Base-by-base conservation (phyloP, 2,329 filamentous ascomycete species). In the Penicillium capsulatum region DNA sequence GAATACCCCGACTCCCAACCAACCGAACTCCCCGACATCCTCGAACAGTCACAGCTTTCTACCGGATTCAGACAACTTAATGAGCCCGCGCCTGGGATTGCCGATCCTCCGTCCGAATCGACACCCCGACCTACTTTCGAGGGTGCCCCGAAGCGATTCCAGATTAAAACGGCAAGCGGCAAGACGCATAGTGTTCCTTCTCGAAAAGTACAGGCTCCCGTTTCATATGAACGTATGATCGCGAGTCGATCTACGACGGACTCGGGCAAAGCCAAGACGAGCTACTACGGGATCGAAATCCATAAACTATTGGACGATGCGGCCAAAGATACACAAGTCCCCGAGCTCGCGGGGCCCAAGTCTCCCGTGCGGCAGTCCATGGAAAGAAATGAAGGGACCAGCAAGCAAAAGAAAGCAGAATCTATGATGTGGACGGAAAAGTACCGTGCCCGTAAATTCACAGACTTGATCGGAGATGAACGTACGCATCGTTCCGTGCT, bases 401-500 rank as follows among this genome's bases (percentile, higher is more conserved):
- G 34, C 28, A 51, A 38, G 30, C 48, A 51, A 31, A 59, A 60
- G 22, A 65, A 66, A 35, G 30, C 57, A n/a, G 46, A 59, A 19
- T 55, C 55, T 29, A 57, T 53, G 37, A 66, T 98, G 59, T 98
- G 92, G 92, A 95, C 91, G 0, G 92, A 98, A 61, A 98, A 98
- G 62, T 98, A 98, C 60, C 83, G 92, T 24, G 92, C 92, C 17
- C 80, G 81, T 45, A 91, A 82, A 54, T 98, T 97, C 56, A 86
- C 90, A 53, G 92, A 98, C 53, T 74, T 98, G 0, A 87, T 94
- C 33, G 94, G 94, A 17, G 92, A 98, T 54, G 92, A 98, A 60
- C 76, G 89, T 31, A 97, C 91, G 17, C 94, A 98, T 64, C 80
- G 92, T 44, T 77, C 84, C 44, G 91, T 98, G 3, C 71, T 98